Base-by-base conservation (phyloP, 768 basidiomycete genomes). In the Tephrocybe rancida region DNA sequence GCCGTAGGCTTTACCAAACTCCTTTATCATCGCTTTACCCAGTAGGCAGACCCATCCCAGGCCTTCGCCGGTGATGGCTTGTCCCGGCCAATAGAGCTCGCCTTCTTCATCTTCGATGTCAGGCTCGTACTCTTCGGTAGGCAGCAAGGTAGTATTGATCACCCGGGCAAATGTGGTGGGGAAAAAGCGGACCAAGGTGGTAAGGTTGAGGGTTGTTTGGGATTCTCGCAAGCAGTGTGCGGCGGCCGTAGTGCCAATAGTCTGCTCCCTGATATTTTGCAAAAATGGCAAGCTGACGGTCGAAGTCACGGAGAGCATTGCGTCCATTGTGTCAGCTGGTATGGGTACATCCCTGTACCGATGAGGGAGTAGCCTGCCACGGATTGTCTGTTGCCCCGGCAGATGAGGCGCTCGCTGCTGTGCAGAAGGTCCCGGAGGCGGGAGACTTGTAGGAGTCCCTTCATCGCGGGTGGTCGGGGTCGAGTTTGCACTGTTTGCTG, bases 21-120 rank as follows among this genome's bases (percentile, higher is more conserved):
- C 90, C 61, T 81, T 84, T 64, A 92, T 83, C 90, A 92, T 92
- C 35, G 89, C 86, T 65, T 87, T 88, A 61, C 89, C 90, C 83
- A 92, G 86, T 25, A 88, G 74, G 67, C 90, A 92, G n/a, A 91
- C 84, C 90, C 90, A 92, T 19, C 86, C 90, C 26, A 92, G 76
- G 44, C 90, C 90, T 67, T 90, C 87, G 38, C 88, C 88, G 26
- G 80, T 87, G 53, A 84, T 74, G 30, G 81, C 76, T 61, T 89
- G 86, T 38, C 85, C 85, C 0, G 90, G 90, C 90, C 90, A 92
- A 64, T 84, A 89, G n/a, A 92, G 73, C 62, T 92, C 90, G 58
- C 90, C 88, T 66, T 90, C 90, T 58, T 90, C 87, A 60, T 92
- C 90, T 66, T 92, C 90, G 48, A 92, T 82, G 58, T 92, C 90